A percentile compares a stretch with the other conserved stretches of the same genome.
phyloP scores from a whole-genome alignment of 345 rosid genomes.

The Melaleuca quinquenervia region DNA sequence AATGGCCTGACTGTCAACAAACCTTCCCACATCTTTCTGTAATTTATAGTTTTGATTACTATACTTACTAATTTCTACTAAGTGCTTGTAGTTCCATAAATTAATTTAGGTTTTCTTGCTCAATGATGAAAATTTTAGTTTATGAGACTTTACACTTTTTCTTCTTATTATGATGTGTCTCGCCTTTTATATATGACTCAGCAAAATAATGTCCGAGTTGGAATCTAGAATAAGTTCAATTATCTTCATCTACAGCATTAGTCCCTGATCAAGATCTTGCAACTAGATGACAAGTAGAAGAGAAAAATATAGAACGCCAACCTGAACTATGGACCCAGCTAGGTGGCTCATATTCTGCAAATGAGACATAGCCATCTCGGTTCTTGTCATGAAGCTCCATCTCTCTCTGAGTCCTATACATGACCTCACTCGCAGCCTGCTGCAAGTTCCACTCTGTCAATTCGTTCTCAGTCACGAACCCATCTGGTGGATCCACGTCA shows the following conservation, averaged over 20 bases:
- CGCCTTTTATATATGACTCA: not conserved
- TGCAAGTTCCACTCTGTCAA: constrained; percentile 78
- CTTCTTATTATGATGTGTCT: not conserved
- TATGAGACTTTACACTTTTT: not conserved
- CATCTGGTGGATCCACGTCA: constrained; percentile 73
- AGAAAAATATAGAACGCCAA: not conserved
- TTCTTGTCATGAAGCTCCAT: constrained; percentile 89
- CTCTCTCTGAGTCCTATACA: constrained; percentile 76
- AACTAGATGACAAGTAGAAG: not conserved
- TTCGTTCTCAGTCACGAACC: constrained; percentile 64
- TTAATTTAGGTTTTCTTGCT: not conserved
- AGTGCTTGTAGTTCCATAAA: not conserved
- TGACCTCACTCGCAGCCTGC: constrained; percentile 61
- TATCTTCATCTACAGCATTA: not conserved
- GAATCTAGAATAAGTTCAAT: not conserved
- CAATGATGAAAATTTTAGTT: not conserved
- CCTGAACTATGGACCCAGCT: constrained; percentile 75
- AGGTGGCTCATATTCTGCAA: constrained; percentile 83
- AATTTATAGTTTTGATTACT: not conserved
- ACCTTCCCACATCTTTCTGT: not conserved
- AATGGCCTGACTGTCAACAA: not conserved
- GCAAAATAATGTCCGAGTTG: not conserved
- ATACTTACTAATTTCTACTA: not conserved
- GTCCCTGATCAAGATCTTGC: not conserved
- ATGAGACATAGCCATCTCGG: constrained; percentile 70